Percentiles rank a stretch among this genome's conserved stretches.
These are phyloP conservation scores for Mimosa pudica DNA, from an alignment of 306 rosid species.

Conservation along the genomic window DNA sequence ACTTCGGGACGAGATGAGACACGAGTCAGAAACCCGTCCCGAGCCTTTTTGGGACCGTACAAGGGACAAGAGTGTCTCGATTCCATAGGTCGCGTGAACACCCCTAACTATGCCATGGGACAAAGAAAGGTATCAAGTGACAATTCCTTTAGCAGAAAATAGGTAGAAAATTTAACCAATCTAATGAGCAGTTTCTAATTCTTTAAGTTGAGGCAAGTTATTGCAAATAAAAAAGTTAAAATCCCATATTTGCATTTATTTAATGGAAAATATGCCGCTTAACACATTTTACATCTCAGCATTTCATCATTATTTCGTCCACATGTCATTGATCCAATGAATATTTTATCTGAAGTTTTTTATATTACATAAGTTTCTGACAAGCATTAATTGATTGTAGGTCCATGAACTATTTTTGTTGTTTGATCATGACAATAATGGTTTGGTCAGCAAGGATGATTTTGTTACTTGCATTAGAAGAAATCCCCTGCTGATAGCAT, in stretches of 20 bases:
- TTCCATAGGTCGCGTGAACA: too few species aligned
- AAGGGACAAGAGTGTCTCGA: too few species aligned
- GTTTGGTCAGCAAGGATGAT: conserved; percentile 61
- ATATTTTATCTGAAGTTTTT: neutral
- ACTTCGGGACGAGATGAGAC: too few species aligned
- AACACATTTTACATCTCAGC: neutral
- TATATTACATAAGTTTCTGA: conserved; percentile 6
- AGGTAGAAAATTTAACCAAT: too few species aligned
- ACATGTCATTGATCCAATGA: neutral
- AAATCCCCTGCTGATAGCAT: conserved; percentile 78
- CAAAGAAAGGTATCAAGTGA: neutral
- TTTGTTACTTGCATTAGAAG: conserved; percentile 55
- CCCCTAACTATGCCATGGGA: neutral
- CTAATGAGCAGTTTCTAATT: neutral
- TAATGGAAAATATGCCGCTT: too few species aligned
- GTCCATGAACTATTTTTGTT: conserved; percentile 53
- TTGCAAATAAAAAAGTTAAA: neutral
- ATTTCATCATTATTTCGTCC: neutral
- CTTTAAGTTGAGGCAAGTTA: neutral
- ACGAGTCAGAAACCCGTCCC: too few species aligned
- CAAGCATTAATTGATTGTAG: conserved; percentile 45
- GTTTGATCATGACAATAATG: conserved; percentile 59
- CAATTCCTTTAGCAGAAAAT: neutral
- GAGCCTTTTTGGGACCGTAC: too few species aligned
- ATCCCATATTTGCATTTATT: neutral